Base-by-base conservation (phyloP, 345 rosid genomes). In the Geranium rotundifolium region DNA sequence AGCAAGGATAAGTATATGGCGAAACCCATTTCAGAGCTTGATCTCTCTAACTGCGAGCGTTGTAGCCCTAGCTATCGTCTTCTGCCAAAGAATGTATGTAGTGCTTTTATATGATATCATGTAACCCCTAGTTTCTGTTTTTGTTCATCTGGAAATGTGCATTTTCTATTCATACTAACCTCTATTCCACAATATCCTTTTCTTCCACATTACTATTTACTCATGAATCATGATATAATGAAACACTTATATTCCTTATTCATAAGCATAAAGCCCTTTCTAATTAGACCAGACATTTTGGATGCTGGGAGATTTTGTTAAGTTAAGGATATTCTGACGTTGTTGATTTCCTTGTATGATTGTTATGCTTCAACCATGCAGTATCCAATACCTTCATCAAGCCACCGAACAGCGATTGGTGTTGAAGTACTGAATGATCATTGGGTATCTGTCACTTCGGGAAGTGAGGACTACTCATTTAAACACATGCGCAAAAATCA, bases 381-480 rank as follows among this genome's bases (percentile, higher is more conserved):
- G 99, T 88, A 93, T 70, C 88, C 81, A 39, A 83, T 86, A 67
- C 92, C 96, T 65, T 67, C 78, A 8, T 96, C 83, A 65, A 90
- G 97, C 77, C 85, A 88, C 61, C 86, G 87, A 74, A 85, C 90
- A 63, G 89, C 77, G 69, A 82, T 86, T 80, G 99, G 89, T 66
- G 78, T 73, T 73, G 81, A 77, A 74, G 96, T 93, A 57, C 83
- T 93, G 73, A 93, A 93, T 80, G 96, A 93, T 69, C 81, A 86
- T 78, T 93, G 97, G 99, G 97, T 90, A 59, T 90, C 99, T 29
- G 96, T 93, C 55, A 90, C 99, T 67, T 93, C 97, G 65, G 99
- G 99, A 70, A 93, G 99, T 82, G 99, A 90, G 77, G 99, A 93
- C 77, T 93, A 93, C 86, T 89, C 99, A 55, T 93, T 93, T 65